phyloP scores from a whole-genome alignment of 805 yeast genomes.

The Starmera amethionina region DNA sequence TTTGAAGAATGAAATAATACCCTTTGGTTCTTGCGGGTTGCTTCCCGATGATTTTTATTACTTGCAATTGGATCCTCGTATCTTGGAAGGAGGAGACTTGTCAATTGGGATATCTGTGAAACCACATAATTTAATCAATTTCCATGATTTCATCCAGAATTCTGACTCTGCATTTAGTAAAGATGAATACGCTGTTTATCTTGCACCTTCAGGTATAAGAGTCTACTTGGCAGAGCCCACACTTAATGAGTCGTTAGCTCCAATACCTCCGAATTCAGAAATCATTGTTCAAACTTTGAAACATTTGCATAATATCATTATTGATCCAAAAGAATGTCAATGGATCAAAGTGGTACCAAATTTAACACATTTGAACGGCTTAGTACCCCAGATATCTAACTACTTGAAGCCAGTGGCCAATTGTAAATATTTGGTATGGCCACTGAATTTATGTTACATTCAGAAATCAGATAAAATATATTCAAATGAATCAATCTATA shows the following conservation, averaged over 20 bases:
- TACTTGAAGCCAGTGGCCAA: constrained; percentile 43
- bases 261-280: constrained; percentile 32
- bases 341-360: constrained; percentile 70
- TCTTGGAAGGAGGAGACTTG: constrained; percentile 33
- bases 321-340: constrained; percentile 11
- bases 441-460: constrained; percentile 51
- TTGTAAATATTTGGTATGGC: constrained; percentile 61
- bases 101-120: constrained; percentile 1
- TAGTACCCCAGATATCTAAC: constrained; percentile 51
- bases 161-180: constrained; percentile 15
- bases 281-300: constrained; percentile 26
- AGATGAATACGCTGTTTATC: constrained; percentile 30
- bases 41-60: constrained; percentile 18
- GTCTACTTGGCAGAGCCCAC: constrained; percentile 29
- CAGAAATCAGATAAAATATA: constrained; percentile 31
- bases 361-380: constrained; percentile 55
- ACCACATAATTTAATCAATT: constrained; percentile 13
- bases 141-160: constrained; percentile 5
- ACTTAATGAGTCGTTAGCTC: constrained; percentile 24
- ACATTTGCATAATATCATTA: constrained; percentile 23
- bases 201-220: constrained; percentile 49
- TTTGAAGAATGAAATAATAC: constrained; percentile 27
- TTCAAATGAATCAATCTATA: background rate
- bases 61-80: constrained; percentile 36
- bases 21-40: constrained; percentile 40